Percentiles rank a stretch among this genome's conserved stretches.
phyloP scores from a whole-genome alignment of 2,329 filamentous ascomycete species.

The Calycina herbarum region DNA sequence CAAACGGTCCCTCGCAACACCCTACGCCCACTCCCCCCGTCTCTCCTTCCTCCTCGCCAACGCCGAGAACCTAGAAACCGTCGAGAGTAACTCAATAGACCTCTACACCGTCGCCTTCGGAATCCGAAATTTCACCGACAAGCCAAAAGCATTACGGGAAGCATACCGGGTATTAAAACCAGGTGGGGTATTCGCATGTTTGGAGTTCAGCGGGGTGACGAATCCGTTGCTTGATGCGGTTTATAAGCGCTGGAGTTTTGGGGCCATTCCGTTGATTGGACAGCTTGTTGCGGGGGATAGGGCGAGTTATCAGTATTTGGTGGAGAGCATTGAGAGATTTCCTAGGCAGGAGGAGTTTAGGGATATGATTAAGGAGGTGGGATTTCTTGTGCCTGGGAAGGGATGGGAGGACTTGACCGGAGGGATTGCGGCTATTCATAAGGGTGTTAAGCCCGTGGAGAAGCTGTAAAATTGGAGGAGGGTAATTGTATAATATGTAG shows the following conservation, averaged over 20 bases:
- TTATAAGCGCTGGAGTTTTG: slow-evolving; percentile 96
- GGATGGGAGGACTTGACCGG: slow-evolving; percentile 90
- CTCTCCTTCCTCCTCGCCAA: slow-evolving; percentile 85
- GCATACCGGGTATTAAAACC: slow-evolving; percentile 89
- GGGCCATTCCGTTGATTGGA: slow-evolving; percentile 90
- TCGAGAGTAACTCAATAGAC: slow-evolving; percentile 75
- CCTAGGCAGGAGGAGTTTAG: slow-evolving; percentile 83
- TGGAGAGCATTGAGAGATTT: slow-evolving; percentile 95
- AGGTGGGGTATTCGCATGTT: slow-evolving; percentile 91
- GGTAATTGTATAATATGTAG: slow-evolving; percentile 5
- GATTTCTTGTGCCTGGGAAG: slow-evolving; percentile 78
- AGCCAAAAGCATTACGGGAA: slow-evolving; percentile 77
- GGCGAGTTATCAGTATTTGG: slow-evolving; percentile 96
- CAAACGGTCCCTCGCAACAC: slow-evolving; percentile 67
- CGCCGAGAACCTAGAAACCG: slow-evolving; percentile 70
- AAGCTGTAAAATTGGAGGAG: slow-evolving; percentile 18
- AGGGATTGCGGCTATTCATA: slow-evolving; percentile 94
- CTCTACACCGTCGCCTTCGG: slow-evolving; percentile 98
- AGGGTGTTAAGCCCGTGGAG: slow-evolving; percentile 76
- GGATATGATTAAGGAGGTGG: slow-evolving; percentile 78
- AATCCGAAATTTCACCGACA: slow-evolving; percentile 95
- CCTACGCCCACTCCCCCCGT: slow-evolving; percentile 53
- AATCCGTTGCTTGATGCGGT: slow-evolving; percentile 76
- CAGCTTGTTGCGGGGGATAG: slow-evolving; percentile 92
- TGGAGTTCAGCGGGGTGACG: slow-evolving; percentile 84